Evolutionary conservation across 1,284 basidiomycete species (phyloP).

Genomic region (Ceratobasidium sp.): DNA sequence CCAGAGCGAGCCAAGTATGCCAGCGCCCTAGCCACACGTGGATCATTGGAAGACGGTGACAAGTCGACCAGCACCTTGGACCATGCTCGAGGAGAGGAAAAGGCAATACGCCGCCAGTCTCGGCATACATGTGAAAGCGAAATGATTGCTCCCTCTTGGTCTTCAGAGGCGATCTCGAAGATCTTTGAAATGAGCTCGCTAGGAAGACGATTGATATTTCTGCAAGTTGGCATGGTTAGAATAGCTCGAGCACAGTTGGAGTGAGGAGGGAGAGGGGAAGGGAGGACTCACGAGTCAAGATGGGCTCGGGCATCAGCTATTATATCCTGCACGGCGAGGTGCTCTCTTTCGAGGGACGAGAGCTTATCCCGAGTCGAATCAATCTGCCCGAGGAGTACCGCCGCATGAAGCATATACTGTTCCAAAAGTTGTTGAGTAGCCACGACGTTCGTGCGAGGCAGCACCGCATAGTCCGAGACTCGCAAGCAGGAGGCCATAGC

Average conservation of each 20-base stretch:
- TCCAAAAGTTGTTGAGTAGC: constrained; percentile 26
- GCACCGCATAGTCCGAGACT: constrained; percentile 5
- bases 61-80: constrained; percentile 36
- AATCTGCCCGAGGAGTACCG: constrained; percentile 3
- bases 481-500: constrained; percentile 21
- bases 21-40: constrained; percentile 28
- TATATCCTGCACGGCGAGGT: neutral
- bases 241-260: neutral
- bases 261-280: constrained; percentile 1
- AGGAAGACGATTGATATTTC: constrained; percentile 32
- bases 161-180: constrained; percentile 39
- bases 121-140: constrained; percentile 43
- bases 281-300: constrained; percentile 24
- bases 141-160: constrained; percentile 37
- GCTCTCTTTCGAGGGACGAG: constrained; percentile 16
- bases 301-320: constrained; percentile 10
- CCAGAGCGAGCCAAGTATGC: constrained; percentile 41
- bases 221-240: neutral
- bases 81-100: constrained; percentile 44
- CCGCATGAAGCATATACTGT: constrained; percentile 30
- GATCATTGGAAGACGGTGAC: constrained; percentile 21
- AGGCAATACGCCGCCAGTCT: constrained; percentile 33
- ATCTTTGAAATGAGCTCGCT: constrained; percentile 42
- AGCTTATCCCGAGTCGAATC: constrained; percentile 29
- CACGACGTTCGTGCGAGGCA: constrained; percentile 19